Evolutionary conservation across 1,284 basidiomycete species (phyloP).

Genomic region (Xerocomus nothofagi): DNA sequence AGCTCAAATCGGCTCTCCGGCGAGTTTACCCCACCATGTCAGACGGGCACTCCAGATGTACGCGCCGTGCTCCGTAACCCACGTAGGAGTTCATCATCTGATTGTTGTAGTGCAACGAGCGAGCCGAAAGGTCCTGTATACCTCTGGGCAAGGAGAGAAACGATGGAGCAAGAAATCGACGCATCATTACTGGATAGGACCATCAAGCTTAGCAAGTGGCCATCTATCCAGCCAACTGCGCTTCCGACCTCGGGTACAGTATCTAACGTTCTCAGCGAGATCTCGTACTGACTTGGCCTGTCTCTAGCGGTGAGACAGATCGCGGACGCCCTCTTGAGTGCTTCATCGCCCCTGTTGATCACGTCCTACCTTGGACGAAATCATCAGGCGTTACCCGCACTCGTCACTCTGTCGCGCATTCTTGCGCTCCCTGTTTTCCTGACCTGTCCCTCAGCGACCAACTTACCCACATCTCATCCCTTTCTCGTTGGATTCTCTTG

Average conservation of each 20-base stretch:
- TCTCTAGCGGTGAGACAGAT: conserved; percentile 45
- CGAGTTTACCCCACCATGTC: conserved; percentile 49
- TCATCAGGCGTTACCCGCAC: conserved; percentile 44
- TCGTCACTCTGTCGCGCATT: conserved; percentile 48
- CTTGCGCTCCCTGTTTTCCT: conserved; percentile 57
- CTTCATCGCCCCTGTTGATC: conserved; percentile 61
- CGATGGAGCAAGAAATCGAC: conserved; percentile 64
- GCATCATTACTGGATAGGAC: conserved; percentile 33
- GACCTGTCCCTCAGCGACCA: conserved; percentile 52
- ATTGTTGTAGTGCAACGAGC: conserved; percentile 51
- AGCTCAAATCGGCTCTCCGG: conserved; percentile 56
- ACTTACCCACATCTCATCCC: conserved; percentile 58
- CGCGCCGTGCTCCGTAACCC: not conserved
- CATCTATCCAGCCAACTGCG: conserved; percentile 48
- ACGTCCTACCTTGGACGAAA: conserved; percentile 65
- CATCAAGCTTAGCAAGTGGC: conserved; percentile 45
- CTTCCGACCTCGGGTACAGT: conserved; percentile 48
- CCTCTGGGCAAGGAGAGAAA: conserved; percentile 69
- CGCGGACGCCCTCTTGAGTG: conserved; percentile 46
- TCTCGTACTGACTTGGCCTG: not conserved
- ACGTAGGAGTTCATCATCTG: not conserved
- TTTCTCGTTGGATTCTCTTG: conserved; percentile 52
- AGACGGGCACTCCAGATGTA: conserved; percentile 65
- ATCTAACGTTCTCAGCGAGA: not conserved
- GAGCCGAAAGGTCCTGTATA: conserved; percentile 72